Percentiles rank a stretch among this genome's conserved stretches.
phyloP scores from a whole-genome alignment of 2,329 filamentous ascomycete genomes.

The Monosporascus sp. region DNA sequence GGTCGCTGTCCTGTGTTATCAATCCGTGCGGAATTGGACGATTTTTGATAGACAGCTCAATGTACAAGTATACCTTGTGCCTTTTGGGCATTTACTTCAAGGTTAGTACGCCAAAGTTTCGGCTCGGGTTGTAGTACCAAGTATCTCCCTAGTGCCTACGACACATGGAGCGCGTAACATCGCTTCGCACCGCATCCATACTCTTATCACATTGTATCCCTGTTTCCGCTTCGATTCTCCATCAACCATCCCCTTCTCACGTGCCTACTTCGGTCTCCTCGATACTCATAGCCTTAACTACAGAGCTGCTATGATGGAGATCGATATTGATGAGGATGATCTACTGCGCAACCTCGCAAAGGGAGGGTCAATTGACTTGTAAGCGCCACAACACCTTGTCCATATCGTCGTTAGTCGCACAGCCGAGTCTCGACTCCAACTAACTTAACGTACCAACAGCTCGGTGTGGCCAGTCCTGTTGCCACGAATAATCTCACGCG shows the following conservation, averaged over 20 bases:
- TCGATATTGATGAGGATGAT: conserved; percentile 51
- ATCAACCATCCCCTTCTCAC: neutral
- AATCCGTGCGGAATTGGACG: too few species aligned
- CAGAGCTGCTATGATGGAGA: conserved; percentile 42
- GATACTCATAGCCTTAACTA: neutral
- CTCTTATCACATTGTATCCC: neutral
- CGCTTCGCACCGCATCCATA: neutral
- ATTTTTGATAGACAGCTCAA: too few species aligned
- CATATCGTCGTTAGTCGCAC: neutral
- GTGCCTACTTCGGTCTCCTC: too few species aligned
- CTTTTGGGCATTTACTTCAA: too few species aligned
- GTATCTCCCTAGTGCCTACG: neutral
- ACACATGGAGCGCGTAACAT: neutral
- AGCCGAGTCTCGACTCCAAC: conserved; percentile 1
- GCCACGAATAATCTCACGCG: conserved; percentile 28
- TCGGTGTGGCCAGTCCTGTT: conserved; percentile 33
- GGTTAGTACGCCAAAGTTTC: too few species aligned
- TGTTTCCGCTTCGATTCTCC: neutral
- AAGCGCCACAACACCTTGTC: conserved; percentile 20
- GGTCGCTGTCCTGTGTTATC: too few species aligned
- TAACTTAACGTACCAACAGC: conserved; percentile 22
- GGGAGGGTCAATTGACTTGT: conserved; percentile 52
- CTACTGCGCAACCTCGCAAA: conserved; percentile 42
- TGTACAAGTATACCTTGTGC: too few species aligned
- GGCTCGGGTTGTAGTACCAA: neutral